Evolutionary conservation across 2,329 filamentous ascomycete genomes (phyloP).

Genomic region (Penicillium rolfsii): DNA sequence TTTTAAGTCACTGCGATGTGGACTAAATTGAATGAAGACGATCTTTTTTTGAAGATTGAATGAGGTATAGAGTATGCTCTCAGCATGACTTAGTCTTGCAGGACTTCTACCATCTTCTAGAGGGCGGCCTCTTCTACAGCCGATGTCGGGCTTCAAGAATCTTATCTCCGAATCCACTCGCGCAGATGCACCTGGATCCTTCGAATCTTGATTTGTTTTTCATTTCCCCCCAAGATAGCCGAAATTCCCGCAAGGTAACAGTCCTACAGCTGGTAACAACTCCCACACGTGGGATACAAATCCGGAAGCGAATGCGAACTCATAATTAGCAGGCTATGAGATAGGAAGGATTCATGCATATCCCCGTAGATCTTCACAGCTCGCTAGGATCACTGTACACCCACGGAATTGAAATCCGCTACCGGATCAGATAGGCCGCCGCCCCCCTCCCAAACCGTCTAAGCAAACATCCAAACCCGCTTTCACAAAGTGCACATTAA

Average conservation of each 20-base stretch:
- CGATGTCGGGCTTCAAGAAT: not conserved
- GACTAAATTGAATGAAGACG: no score
- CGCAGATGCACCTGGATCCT: not conserved
- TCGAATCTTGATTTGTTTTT: not conserved
- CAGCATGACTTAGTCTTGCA: no score
- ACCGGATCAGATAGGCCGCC: not conserved
- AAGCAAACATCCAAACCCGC: not conserved
- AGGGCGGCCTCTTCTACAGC: not conserved
- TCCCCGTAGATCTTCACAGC: not conserved
- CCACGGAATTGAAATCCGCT: no score
- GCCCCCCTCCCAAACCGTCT: not conserved
- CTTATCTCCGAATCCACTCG: not conserved
- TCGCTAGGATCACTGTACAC: not conserved
- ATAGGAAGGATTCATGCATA: not conserved
- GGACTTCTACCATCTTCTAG: not conserved
- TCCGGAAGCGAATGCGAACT: not conserved
- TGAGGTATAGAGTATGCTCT: no score
- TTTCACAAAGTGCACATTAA: no score
- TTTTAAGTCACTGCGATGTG: constrained; percentile 25
- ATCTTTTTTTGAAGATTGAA: no score
- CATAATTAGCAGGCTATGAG: no score
- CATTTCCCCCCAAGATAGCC: not conserved
- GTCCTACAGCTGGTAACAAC: not conserved
- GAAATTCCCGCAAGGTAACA: not conserved
- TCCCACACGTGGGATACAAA: not conserved